A percentile compares a stretch with the other conserved stretches of the same genome.
These are phyloP conservation scores for Plasmodium yoelii DNA, from an alignment of 169 alveolate genomes.

Conservation along the genomic window DNA sequence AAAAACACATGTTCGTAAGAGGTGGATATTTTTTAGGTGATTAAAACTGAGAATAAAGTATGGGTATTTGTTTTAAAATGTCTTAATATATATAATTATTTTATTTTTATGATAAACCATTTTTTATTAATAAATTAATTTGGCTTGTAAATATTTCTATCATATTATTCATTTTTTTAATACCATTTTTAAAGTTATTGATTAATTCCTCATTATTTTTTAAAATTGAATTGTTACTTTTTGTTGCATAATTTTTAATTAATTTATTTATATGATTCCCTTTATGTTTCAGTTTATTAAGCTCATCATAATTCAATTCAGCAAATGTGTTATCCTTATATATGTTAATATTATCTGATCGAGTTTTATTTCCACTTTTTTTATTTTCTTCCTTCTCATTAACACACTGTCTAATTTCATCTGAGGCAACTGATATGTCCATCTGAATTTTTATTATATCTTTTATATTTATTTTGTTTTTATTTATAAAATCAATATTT, in stretches of 20 bases:
- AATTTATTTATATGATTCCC: conserved; percentile 14
- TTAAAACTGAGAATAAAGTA: too few species aligned
- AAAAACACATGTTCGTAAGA: too few species aligned
- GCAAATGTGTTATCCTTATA: neutral
- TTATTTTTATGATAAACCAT: neutral
- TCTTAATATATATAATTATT: too few species aligned
- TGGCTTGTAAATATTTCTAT: conserved; percentile 45
- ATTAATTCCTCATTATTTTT: neutral
- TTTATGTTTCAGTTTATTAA: conserved; percentile 13
- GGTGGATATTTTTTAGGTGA: too few species aligned
- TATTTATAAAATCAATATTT: conserved; percentile 31
- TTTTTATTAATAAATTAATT: conserved; percentile 50
- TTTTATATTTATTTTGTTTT: conserved; percentile 24
- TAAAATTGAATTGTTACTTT: conserved; percentile 6
- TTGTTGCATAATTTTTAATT: conserved; percentile 33
- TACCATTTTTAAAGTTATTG: conserved; percentile 22
- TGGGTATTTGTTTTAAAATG: too few species aligned
- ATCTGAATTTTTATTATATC: neutral
- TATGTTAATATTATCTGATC: too few species aligned
- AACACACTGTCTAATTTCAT: conserved; percentile 20
- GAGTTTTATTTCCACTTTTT: neutral
- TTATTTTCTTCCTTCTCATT: neutral
- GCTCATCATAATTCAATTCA: conserved; percentile 20
- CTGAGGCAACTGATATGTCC: neutral
- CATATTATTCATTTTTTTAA: conserved; percentile 9